A percentile compares a stretch with the other conserved stretches of the same genome.
Conservation (phyloP, 208 protist species). For the Tritrichomonas foetus region DNA sequence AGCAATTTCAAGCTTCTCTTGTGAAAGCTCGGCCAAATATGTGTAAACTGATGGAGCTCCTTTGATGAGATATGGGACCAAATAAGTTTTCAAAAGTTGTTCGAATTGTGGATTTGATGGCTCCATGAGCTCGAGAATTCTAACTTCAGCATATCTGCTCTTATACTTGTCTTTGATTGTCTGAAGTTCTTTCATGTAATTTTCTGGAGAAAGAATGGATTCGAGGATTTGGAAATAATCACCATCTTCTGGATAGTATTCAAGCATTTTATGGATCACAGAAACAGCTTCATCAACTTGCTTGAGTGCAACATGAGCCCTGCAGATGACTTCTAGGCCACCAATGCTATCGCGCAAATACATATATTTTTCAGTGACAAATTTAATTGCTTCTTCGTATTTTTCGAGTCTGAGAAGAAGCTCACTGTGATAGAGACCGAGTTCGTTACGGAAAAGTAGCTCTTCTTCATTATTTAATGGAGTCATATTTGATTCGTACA, state of each 20-base stretch:
- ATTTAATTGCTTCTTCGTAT: neutral
- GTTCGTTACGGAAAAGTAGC: neutral
- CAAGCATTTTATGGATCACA: neutral
- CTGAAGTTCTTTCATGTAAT: neutral
- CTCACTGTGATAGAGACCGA: neutral
- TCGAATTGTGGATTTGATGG: neutral
- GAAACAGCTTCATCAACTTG: neutral
- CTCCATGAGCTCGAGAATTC: neutral
- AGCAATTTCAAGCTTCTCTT: neutral
- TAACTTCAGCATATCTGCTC: neutral
- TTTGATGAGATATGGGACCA: neutral
- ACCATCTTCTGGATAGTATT: conserved; percentile 14
- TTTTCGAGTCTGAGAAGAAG: neutral
- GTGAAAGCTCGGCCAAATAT: neutral
- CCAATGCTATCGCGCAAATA: neutral
- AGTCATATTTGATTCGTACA: neutral
- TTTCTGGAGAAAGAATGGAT: neutral
- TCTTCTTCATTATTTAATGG: neutral
- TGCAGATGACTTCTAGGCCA: neutral
- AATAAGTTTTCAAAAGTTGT: neutral
- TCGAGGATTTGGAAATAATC: neutral
- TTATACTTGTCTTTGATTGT: neutral
- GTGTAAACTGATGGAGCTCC: neutral
- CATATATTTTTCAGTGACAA: neutral
- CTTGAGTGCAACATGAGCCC: neutral